Percentiles rank a stretch among this genome's conserved stretches.
These are phyloP conservation scores for Thalassiosira livingstoniorum DNA, from an alignment of 352 stramenopile species.

Conservation along the genomic window DNA sequence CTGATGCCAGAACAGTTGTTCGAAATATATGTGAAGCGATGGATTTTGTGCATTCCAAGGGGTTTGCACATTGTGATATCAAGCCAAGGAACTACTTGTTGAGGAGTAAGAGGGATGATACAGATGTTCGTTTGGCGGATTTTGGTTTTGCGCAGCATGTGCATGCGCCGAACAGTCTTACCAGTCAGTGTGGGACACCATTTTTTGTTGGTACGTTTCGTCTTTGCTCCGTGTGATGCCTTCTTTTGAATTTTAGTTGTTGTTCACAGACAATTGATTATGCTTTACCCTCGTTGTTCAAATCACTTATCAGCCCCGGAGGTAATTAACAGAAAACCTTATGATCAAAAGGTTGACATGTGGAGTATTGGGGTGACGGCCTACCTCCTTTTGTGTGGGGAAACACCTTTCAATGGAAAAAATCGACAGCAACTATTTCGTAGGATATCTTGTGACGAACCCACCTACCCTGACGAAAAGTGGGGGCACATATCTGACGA, in stretches of 20 bases:
- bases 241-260: constrained; percentile 7
- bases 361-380: constrained; percentile 93
- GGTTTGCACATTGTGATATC: constrained; percentile 96
- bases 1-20: constrained; percentile 92
- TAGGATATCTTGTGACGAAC: constrained; percentile 72
- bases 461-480: constrained; percentile 64
- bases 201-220: constrained; percentile 94
- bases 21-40: constrained; percentile 94
- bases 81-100: constrained; percentile 79
- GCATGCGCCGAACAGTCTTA: constrained; percentile 91
- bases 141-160: constrained; percentile 93
- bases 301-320: constrained; percentile 87
- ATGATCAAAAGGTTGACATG: constrained; percentile 93
- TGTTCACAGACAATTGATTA: background rate
- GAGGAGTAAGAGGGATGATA: constrained; percentile 86
- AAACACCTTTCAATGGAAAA: constrained; percentile 92
- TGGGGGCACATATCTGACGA: constrained; percentile 92
- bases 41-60: constrained; percentile 92
- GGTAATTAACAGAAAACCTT: constrained; percentile 89
- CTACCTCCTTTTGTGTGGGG: constrained; percentile 88
- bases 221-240: constrained; percentile 66
- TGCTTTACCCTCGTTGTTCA: constrained; percentile 31
- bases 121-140: constrained; percentile 92
- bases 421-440: constrained; percentile 81
- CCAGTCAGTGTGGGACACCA: constrained; percentile 95